Conservation (phyloP, 1,284 basidiomycete genomes). For the Rugosomyces carneus region DNA sequence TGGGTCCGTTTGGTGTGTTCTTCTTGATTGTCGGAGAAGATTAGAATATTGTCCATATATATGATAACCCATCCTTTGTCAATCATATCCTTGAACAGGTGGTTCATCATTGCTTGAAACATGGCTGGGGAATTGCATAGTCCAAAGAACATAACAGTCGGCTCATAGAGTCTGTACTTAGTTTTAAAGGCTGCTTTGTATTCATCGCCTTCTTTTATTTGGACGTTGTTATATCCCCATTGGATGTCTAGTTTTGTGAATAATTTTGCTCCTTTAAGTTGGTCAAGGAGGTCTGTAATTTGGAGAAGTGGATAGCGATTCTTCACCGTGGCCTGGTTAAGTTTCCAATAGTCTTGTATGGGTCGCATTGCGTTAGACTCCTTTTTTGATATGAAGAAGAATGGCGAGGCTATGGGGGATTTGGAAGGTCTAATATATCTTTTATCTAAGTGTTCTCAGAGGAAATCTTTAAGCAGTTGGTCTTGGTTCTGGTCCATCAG, state of each 20-base stretch:
- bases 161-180: conserved; percentile 27
- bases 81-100: conserved; percentile 19
- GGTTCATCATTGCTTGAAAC: conserved; percentile 25
- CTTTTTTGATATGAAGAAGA: not conserved
- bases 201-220: conserved; percentile 19
- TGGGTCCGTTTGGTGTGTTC: not conserved
- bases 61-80: conserved; percentile 13
- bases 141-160: conserved; percentile 29
- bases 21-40: not conserved
- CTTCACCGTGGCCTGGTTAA: not conserved
- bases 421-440: not conserved
- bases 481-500: too few species aligned
- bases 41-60: conserved; percentile 18
- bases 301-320: not conserved
- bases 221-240: conserved; percentile 2
- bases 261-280: not conserved
- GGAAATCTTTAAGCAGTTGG: too few species aligned
- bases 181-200: conserved; percentile 30
- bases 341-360: not conserved
- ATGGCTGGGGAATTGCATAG: conserved; percentile 27
- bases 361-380: not conserved
- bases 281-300: not conserved
- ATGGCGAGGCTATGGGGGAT: not conserved
- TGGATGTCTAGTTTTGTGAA: conserved; percentile 4
- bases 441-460: conserved; percentile 12